Evolutionary conservation across 805 yeast genomes (phyloP).

Genomic region (Maudiozyma saulgeensis): DNA sequence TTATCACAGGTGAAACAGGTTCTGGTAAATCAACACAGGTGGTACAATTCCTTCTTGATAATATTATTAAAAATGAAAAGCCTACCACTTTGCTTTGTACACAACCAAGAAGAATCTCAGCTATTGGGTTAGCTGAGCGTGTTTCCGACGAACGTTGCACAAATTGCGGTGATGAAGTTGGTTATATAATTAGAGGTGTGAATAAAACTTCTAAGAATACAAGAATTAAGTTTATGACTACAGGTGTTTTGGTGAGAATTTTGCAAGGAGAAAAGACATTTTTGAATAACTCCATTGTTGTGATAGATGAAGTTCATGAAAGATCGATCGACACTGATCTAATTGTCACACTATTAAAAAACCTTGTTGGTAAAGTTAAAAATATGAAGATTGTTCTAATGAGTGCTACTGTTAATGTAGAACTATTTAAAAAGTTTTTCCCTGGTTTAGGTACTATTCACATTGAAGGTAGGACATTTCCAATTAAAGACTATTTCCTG

Average conservation of each 20-base stretch:
- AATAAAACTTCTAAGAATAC: slow-evolving; percentile 53
- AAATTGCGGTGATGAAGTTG: slow-evolving; percentile 52
- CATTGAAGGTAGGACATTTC: slow-evolving; percentile 89
- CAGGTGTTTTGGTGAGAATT: slow-evolving; percentile 85
- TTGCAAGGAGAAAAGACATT: slow-evolving; percentile 44
- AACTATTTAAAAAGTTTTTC: slow-evolving; percentile 60
- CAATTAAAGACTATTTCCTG: slow-evolving; percentile 68
- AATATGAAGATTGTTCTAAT: slow-evolving; percentile 65
- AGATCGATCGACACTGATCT: slow-evolving; percentile 87
- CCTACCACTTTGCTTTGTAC: slow-evolving; percentile 68
- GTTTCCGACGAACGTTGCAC: slow-evolving; percentile 69
- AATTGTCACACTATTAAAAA: slow-evolving; percentile 65
- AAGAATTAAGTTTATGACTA: slow-evolving; percentile 78
- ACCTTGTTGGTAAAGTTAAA: slow-evolving; percentile 36
- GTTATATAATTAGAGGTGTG: slow-evolving; percentile 87
- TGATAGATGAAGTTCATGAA: slow-evolving; percentile 96
- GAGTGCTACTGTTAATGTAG: slow-evolving; percentile 87
- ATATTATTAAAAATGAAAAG: slow-evolving; percentile 37
- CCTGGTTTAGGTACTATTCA: slow-evolving; percentile 54
- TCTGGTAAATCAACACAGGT: slow-evolving; percentile 95
- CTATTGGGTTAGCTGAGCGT: slow-evolving; percentile 89
- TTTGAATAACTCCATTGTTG: slow-evolving; percentile 51
- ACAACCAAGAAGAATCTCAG: slow-evolving; percentile 92
- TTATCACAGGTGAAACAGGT: slow-evolving; percentile 95
- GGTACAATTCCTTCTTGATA: slow-evolving; percentile 80